Evolutionary conservation across 768 basidiomycete species (phyloP).

Genomic region (Leccinellum rugosiceps): DNA sequence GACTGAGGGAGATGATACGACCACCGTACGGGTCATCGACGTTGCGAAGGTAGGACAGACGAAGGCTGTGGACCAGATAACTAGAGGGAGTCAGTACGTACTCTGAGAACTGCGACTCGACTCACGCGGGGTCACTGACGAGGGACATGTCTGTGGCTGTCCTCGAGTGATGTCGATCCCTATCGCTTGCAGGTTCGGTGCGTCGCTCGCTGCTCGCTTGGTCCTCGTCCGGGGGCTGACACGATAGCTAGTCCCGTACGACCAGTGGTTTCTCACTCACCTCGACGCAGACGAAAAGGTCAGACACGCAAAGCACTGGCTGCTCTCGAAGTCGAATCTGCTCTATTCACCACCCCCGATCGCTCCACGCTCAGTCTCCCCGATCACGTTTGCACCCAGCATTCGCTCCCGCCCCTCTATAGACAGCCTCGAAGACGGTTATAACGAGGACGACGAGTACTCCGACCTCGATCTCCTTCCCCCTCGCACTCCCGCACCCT

Average conservation of each 20-base stretch:
- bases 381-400: constrained; percentile 60
- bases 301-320: constrained; percentile 57
- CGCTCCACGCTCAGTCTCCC: constrained; percentile 51
- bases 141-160: constrained; percentile 46
- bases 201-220: constrained; percentile 16
- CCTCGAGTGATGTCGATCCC: constrained; percentile 30
- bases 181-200: constrained; percentile 57
- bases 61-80: constrained; percentile 79
- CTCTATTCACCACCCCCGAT: constrained; percentile 28
- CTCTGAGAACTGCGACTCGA: background rate
- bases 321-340: constrained; percentile 55
- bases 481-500: background rate
- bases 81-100: constrained; percentile 28
- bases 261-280: constrained; percentile 78
- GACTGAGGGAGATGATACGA: constrained; percentile 77
- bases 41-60: constrained; percentile 83
- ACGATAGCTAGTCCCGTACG: constrained; percentile 51
- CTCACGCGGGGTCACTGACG: constrained; percentile 62
- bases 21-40: constrained; percentile 84
- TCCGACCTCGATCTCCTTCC: constrained; percentile 20
- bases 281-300: constrained; percentile 59
- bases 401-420: constrained; percentile 13
- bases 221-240: no score
- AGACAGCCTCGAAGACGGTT: constrained; percentile 28
- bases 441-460: constrained; percentile 33